Conservation (phyloP, 2,329 filamentous ascomycete species). For the Zasmidium angulare region DNA sequence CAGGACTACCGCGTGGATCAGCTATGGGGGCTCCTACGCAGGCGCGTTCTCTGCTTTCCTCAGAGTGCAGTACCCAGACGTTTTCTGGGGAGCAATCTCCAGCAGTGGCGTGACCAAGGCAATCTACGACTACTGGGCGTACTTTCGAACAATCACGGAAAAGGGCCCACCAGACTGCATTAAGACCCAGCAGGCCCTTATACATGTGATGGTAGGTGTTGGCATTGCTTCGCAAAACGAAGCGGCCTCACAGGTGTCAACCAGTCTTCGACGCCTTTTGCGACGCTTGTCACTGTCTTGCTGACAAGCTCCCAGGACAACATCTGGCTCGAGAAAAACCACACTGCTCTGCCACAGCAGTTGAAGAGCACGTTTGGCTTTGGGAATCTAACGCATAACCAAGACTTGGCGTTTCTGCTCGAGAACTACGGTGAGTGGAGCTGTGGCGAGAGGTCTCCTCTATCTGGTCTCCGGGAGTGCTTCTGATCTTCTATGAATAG, state of each 20-base stretch:
- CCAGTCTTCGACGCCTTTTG: too few relatives aligned
- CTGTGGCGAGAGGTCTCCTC: neutral
- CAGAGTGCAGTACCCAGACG: slow-evolving; percentile 72
- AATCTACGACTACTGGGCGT: slow-evolving; percentile 70
- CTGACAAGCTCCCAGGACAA: slow-evolving; percentile 43
- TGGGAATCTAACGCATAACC: slow-evolving; percentile 47
- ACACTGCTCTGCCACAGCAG: slow-evolving; percentile 39
- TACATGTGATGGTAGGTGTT: slow-evolving; percentile 49
- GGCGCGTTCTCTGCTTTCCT: slow-evolving; percentile 77
- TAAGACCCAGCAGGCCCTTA: slow-evolving; percentile 60
- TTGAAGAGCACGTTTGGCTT: slow-evolving; percentile 58
- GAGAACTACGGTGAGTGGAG: slow-evolving; percentile 19
- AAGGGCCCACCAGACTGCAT: slow-evolving; percentile 65
- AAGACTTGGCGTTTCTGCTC: slow-evolving; percentile 55
- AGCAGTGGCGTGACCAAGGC: slow-evolving; percentile 75
- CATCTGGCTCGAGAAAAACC: slow-evolving; percentile 52
- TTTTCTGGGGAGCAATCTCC: slow-evolving; percentile 76
- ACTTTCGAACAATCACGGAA: slow-evolving; percentile 59
- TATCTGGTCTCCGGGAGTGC: neutral
- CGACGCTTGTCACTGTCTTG: too few relatives aligned
- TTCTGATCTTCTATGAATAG: slow-evolving; percentile 17
- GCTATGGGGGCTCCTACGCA: slow-evolving; percentile 82
- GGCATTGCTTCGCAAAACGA: too few relatives aligned
- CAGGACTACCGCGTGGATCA: slow-evolving; percentile 67
- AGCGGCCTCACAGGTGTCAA: too few relatives aligned